Evolutionary conservation across 352 stramenopile species (phyloP).

Genomic region (Globisporangium takayamanum): DNA sequence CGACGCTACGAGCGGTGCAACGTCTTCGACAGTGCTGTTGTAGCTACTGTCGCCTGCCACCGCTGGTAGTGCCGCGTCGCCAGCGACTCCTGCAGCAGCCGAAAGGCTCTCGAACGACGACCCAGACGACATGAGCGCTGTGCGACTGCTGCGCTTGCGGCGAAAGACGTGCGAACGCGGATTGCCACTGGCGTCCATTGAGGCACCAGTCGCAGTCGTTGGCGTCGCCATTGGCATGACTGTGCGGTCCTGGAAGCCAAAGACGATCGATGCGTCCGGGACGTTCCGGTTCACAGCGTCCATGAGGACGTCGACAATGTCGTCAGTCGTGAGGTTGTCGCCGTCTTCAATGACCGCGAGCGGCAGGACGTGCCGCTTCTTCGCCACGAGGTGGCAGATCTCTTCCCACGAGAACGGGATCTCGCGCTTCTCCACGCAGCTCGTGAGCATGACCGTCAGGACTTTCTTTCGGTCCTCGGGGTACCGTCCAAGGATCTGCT

Average conservation of each 20-base stretch:
- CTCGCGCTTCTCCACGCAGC: conserved; percentile 15
- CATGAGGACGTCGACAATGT: conserved; percentile 4
- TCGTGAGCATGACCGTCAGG: conserved; percentile 16
- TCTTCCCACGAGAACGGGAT: conserved; percentile 9
- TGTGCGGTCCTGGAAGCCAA: conserved; percentile 5
- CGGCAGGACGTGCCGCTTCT: not conserved
- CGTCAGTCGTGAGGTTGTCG: conserved; percentile 4
- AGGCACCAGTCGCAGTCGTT: not conserved
- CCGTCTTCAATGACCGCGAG: conserved; percentile 2
- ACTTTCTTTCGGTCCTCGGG: conserved; percentile 10
- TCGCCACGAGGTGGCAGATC: conserved; percentile 1
- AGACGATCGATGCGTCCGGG: conserved; percentile 2
- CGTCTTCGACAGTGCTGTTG: not conserved
- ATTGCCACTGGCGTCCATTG: not conserved
- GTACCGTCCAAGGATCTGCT: conserved; percentile 11
- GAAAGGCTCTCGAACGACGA: not conserved
- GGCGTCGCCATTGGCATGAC: too few relatives aligned
- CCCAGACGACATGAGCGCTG: not conserved
- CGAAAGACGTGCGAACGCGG: not conserved
- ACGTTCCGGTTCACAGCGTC: conserved; percentile 3
- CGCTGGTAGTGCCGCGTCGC: not conserved
- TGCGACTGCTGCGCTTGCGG: not conserved
- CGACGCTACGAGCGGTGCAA: not conserved
- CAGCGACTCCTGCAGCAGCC: not conserved
- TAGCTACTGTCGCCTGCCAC: not conserved